Conservation (phyloP, 495 filamentous ascomycete species). For the Neurospora sp. region DNA sequence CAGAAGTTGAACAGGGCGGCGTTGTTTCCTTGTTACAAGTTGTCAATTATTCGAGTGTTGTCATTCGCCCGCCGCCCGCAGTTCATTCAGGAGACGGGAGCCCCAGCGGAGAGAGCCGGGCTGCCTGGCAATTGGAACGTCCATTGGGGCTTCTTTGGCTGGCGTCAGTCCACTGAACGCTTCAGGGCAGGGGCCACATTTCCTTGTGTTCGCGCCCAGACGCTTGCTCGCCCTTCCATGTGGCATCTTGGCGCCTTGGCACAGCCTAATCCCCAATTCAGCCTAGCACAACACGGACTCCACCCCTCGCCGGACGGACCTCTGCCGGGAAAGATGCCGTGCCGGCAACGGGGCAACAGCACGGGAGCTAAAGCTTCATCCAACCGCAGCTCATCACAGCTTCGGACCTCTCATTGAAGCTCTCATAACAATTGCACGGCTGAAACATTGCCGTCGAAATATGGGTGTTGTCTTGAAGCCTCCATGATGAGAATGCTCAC, state of each 20-base stretch:
- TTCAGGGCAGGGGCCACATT: constrained; percentile 16
- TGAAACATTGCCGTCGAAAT: constrained; percentile 10
- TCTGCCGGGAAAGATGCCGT: constrained; percentile 18
- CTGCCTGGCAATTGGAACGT: not conserved
- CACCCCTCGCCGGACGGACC: not conserved
- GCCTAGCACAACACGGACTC: constrained; percentile 3
- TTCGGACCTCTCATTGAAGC: not conserved
- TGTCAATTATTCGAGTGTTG: constrained; percentile 7
- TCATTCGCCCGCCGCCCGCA: not conserved
- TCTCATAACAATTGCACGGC: constrained; percentile 1
- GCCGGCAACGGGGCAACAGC: constrained; percentile 8
- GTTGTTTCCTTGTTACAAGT: constrained; percentile 1
- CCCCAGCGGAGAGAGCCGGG: not conserved
- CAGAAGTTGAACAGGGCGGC: not conserved
- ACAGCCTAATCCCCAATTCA: constrained; percentile 10
- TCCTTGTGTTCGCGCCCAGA: constrained; percentile 9
- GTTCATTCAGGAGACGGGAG: constrained; percentile 15
- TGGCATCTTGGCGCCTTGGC: constrained; percentile 17
- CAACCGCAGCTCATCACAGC: not conserved
- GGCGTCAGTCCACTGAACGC: not conserved
- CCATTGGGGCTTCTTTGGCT: not conserved
- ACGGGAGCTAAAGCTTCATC: constrained; percentile 4
- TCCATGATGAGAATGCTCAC: constrained; percentile 18
- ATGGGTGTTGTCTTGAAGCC: constrained; percentile 16
- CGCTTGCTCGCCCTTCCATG: constrained; percentile 12